A percentile compares a stretch with the other conserved stretches of the same genome.
phyloP scores from a whole-genome alignment of 1,284 basidiomycete species.

The Trametes polyzona region DNA sequence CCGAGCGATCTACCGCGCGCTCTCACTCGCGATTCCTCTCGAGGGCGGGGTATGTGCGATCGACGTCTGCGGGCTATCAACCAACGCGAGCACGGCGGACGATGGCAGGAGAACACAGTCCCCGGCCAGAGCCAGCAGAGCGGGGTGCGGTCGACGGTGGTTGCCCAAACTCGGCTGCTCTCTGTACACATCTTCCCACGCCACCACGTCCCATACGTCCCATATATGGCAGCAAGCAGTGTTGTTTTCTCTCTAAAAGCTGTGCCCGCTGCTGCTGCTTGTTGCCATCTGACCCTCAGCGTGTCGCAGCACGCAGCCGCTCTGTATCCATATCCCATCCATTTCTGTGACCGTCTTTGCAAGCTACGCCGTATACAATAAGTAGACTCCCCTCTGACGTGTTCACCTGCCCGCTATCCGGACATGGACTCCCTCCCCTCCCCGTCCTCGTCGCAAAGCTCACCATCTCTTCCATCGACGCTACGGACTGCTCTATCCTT shows the following conservation, averaged over 20 bases:
- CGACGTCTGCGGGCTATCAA: not conserved
- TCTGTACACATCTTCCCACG: not conserved
- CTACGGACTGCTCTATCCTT: not conserved
- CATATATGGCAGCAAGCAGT: constrained; percentile 1
- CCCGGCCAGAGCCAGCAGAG: not conserved
- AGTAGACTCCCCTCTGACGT: not conserved
- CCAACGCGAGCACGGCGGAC: not conserved
- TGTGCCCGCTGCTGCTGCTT: not conserved
- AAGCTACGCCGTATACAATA: not conserved
- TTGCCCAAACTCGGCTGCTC: not conserved
- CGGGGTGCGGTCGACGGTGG: not conserved
- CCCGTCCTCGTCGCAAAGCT: not conserved
- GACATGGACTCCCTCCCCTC: not conserved
- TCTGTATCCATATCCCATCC: not conserved
- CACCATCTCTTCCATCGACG: not conserved
- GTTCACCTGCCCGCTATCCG: not conserved
- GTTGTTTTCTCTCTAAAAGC: not conserved
- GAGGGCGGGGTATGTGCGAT: not conserved
- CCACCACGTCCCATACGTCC: not conserved
- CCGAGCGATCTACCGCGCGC: constrained; percentile 1
- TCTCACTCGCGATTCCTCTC: not conserved
- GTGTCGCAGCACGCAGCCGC: not conserved
- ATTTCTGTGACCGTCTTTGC: not conserved
- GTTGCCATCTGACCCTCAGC: not conserved
- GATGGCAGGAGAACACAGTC: not conserved